These are phyloP conservation scores for Candida labiduridarum DNA, from an alignment of 1,139 yeast species.

Conservation along the genomic window DNA sequence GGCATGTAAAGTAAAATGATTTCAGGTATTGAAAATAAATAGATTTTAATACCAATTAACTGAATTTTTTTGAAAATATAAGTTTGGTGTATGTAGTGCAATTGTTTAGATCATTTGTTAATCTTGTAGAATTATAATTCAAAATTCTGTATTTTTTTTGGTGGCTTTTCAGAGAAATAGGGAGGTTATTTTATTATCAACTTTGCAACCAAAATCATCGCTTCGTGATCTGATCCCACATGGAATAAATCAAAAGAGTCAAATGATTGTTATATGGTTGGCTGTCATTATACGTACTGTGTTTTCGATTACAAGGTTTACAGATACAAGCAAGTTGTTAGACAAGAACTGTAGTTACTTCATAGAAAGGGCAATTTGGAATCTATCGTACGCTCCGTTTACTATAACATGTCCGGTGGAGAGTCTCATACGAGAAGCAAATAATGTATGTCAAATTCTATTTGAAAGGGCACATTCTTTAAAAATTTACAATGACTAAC, in stretches of 20 bases:
- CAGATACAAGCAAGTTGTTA: conserved; percentile 7
- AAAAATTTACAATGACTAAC: conserved; percentile 12
- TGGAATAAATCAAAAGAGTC: not conserved
- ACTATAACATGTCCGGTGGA: conserved; percentile 43
- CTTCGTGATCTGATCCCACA: too few relatives aligned
- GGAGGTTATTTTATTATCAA: not conserved
- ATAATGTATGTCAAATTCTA: conserved; percentile 25
- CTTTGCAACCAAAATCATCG: conserved; percentile 4
- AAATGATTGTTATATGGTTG: conserved; percentile 4
- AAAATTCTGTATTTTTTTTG: not conserved
- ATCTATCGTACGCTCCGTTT: conserved; percentile 39
- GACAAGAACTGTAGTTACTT: conserved; percentile 10
- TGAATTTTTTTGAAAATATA: too few relatives aligned
- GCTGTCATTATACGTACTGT: not conserved
- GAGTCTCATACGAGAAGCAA: conserved; percentile 39
- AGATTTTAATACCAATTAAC: too few relatives aligned
- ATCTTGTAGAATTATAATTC: too few relatives aligned
- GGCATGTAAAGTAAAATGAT: too few relatives aligned
- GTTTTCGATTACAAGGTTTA: not conserved
- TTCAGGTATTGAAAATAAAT: too few relatives aligned
- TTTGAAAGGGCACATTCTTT: not conserved
- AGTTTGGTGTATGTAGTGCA: too few relatives aligned
- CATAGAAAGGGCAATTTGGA: conserved; percentile 11
- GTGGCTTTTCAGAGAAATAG: not conserved
- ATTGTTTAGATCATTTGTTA: too few relatives aligned